Evolutionary conservation across 148 eudicot genomes (phyloP), one percentile per base, ranked within the genome.

Genomic region (Rhododendron vialii): DNA sequence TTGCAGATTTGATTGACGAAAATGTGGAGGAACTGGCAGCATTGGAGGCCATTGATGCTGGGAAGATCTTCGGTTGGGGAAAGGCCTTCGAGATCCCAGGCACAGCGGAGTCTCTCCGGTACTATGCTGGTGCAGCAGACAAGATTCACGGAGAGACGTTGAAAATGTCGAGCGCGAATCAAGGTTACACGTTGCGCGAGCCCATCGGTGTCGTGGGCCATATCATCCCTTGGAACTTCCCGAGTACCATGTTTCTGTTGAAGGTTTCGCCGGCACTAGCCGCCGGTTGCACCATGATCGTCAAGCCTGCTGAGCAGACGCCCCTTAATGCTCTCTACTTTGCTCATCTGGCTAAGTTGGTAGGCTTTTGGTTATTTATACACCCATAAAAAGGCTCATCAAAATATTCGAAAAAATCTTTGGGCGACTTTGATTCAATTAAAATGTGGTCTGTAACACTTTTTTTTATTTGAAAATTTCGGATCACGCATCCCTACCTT

Each of bases 251-350:
- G 94, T 94, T 95, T 76, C 80, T 88, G 78, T 67, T 89, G 88
- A 97, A 97, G 87, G 98, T 95, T 57, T 91, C 91, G n/a, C 98
- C 99, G 0, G 94, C 98, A 12, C 87, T 97, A 73, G 98, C 99
- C 17, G 96, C 95, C 18, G 99, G 99, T 0, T 94, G 98, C 88
- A 95, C 99, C 89, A 91, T 97, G 92, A 90, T 97, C 45, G 90
- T 97, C 20, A 97, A 97, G 90, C 98, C 99, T 3, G 96, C 99
- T 10, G 99, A 97, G 85, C 98, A 94, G 73, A 93, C 98, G 0
- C 98, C 98, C 5, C 98, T 97, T 55, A 88, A 98, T 0, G 94
- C 98, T 45, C 90, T 97, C n/a, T 95, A 92, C 35, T 98, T 94
- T 76, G 97, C 98, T 74, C 95, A 95, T 80, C 90, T 96, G 47